Conservation (phyloP, 1,139 yeast genomes). For the Pichia sp. region DNA sequence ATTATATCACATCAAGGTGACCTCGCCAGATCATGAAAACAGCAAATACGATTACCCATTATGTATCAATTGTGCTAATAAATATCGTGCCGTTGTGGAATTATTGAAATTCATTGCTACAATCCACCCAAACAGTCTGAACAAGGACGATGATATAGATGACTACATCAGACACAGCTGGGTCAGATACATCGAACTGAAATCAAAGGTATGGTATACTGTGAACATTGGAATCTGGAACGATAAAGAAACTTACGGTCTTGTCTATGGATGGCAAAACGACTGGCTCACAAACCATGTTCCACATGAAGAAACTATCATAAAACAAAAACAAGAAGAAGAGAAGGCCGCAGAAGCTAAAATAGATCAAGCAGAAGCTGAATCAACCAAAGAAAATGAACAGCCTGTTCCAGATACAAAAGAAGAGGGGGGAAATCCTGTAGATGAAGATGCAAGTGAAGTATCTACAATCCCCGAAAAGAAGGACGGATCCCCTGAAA, state of each 20-base stretch:
- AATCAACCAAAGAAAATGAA: neutral
- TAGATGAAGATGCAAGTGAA: neutral
- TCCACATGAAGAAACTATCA: neutral
- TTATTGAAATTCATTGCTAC: constrained; percentile 73
- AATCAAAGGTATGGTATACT: constrained; percentile 78
- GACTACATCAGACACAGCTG: constrained; percentile 43
- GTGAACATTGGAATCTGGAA: constrained; percentile 65
- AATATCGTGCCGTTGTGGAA: constrained; percentile 82
- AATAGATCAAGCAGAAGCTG: neutral
- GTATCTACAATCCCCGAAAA: neutral
- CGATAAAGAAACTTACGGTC: constrained; percentile 27
- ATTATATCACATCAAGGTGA: constrained; percentile 58
- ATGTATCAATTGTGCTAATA: constrained; percentile 78
- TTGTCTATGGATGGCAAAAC: constrained; percentile 32
- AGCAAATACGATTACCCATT: constrained; percentile 55
- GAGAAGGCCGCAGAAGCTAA: neutral
- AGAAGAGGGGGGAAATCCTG: neutral
- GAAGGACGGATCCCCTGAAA: neutral
- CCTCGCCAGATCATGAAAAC: constrained; percentile 11
- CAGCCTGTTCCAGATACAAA: neutral
- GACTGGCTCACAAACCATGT: constrained; percentile 20
- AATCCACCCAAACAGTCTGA: constrained; percentile 16
- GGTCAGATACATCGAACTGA: constrained; percentile 54
- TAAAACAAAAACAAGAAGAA: neutral
- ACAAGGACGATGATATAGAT: constrained; percentile 5